Evolutionary conservation across 2,329 filamentous ascomycete species (phyloP).

Genomic region (Rhytidhysteron rufulum): DNA sequence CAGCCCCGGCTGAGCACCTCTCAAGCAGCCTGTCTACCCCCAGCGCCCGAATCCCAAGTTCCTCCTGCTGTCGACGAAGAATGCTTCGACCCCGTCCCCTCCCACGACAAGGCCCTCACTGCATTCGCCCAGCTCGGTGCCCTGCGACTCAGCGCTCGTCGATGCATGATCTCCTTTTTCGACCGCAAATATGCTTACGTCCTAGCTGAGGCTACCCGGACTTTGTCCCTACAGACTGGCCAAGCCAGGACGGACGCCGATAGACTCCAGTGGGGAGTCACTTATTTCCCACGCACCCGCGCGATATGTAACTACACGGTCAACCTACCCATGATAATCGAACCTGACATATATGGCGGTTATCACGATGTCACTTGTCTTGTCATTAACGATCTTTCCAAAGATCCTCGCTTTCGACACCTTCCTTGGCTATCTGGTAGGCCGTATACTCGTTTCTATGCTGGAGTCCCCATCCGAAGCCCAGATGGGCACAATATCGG

Average conservation of each 20-base stretch:
- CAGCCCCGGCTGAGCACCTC: conserved; percentile 11
- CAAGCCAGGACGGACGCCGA: conserved; percentile 23
- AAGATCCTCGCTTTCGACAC: conserved; percentile 37
- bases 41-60: conserved; percentile 2
- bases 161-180: conserved; percentile 37
- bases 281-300: conserved; percentile 27
- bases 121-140: conserved; percentile 37
- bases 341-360: conserved; percentile 14
- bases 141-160: conserved; percentile 31
- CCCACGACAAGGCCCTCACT: conserved; percentile 33
- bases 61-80: conserved; percentile 8
- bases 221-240: conserved; percentile 24
- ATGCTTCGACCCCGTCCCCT: conserved; percentile 10
- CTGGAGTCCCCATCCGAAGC: conserved; percentile 59
- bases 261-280: conserved; percentile 29
- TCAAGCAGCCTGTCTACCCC: not conserved
- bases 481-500: conserved; percentile 57
- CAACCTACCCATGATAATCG: conserved; percentile 19
- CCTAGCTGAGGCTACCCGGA: conserved; percentile 31
- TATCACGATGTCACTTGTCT: conserved; percentile 14
- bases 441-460: conserved; percentile 46
- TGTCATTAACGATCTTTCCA: conserved; percentile 16
- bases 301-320: conserved; percentile 33
- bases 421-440: conserved; percentile 28
- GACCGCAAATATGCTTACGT: conserved; percentile 35